Evolutionary conservation across 148 eudicot species (phyloP).

Genomic region (Salicornia ramosissima): DNA sequence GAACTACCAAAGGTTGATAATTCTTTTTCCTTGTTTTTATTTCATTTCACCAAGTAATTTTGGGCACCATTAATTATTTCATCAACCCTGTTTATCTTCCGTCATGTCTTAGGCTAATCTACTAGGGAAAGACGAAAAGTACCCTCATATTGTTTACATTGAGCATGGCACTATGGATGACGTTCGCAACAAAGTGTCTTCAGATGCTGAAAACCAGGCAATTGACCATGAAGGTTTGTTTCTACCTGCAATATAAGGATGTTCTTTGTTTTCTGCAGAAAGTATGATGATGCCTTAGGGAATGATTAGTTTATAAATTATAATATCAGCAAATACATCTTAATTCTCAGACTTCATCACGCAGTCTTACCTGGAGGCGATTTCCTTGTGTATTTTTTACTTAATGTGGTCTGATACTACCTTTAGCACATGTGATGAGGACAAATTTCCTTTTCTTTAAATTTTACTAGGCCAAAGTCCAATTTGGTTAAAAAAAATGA

Average conservation of each 20-base stretch:
- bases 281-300: too few species aligned
- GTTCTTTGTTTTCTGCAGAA: conserved; percentile 11
- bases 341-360: too few species aligned
- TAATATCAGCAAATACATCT: too few species aligned
- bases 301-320: too few species aligned
- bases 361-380: too few species aligned
- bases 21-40: not conserved
- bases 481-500: too few species aligned
- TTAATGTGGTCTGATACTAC: too few species aligned
- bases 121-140: conserved; percentile 48
- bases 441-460: too few species aligned
- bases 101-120: conserved; percentile 46
- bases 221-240: conserved; percentile 69
- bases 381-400: too few species aligned
- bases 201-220: conserved; percentile 31
- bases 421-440: too few species aligned
- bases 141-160: conserved; percentile 68
- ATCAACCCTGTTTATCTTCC: not conserved
- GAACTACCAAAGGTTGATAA: conserved; percentile 66
- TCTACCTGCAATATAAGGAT: not conserved
- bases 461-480: too few species aligned
- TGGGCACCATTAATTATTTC: conserved; percentile 3
- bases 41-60: not conserved
- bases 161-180: conserved; percentile 36
- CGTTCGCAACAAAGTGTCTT: conserved; percentile 22